A percentile compares a stretch with the other conserved stretches of the same genome.
These are phyloP conservation scores for Perkinsela sp. DNA, from an alignment of 208 protist genomes.

Conservation along the genomic window DNA sequence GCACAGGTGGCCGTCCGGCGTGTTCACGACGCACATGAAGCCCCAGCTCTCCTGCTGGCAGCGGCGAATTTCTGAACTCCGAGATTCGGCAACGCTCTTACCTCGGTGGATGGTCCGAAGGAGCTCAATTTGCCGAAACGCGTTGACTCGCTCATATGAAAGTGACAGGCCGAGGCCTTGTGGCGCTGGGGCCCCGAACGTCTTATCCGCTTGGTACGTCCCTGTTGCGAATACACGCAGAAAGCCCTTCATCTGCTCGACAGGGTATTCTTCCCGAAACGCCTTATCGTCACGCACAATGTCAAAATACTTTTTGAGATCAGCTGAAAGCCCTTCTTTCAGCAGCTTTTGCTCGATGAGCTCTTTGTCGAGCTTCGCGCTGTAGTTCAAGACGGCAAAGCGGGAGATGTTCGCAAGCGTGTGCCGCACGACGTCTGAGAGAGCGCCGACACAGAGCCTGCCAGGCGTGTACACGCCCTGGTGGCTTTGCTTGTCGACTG, in stretches of 20 bases:
- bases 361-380: background rate
- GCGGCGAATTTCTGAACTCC: slow-evolving; percentile 85
- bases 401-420: background rate
- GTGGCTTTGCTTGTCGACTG: slow-evolving; percentile 72
- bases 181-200: slow-evolving; percentile 51
- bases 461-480: slow-evolving; percentile 87
- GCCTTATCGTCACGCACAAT: background rate
- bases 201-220: slow-evolving; percentile 21
- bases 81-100: slow-evolving; percentile 89
- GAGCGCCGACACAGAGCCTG: slow-evolving; percentile 54
- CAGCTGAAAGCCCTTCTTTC: background rate
- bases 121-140: slow-evolving; percentile 92
- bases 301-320: background rate
- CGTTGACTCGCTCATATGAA: slow-evolving; percentile 95
- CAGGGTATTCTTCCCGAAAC: slow-evolving; percentile 2
- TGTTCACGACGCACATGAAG: slow-evolving; percentile 99
- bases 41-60: slow-evolving; percentile 94
- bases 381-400: background rate
- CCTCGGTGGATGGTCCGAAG: slow-evolving; percentile 92
- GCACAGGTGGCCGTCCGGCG: slow-evolving; percentile 97
- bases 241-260: slow-evolving; percentile 19
- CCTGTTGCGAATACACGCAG: slow-evolving; percentile 36
- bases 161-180: slow-evolving; percentile 81
- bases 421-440: slow-evolving; percentile 7
- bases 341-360: background rate